A percentile compares a stretch with the other conserved stretches of the same genome.
Conservation (phyloP, 2,329 filamentous ascomycete species). For the Emericellopsis cladophorae region DNA sequence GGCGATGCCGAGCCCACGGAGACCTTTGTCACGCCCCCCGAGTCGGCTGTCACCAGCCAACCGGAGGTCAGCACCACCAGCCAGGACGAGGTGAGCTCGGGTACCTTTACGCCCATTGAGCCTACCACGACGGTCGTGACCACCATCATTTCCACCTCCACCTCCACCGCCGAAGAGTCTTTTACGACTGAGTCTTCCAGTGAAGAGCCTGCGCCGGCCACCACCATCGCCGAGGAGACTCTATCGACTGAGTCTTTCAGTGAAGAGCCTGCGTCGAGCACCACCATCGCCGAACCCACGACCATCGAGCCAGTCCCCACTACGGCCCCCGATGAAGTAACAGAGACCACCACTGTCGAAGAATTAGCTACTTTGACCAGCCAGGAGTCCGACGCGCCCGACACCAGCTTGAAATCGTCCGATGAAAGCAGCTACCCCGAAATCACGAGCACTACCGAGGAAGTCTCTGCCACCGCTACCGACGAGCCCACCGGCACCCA, state of each 20-base stretch:
- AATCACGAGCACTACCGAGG: no score
- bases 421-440: no score
- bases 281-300: not conserved
- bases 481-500: not conserved
- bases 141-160: conserved; percentile 1
- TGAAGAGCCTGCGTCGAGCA: not conserved
- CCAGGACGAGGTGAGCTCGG: conserved; percentile 11
- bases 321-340: no score
- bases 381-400: not conserved
- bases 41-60: conserved; percentile 11
- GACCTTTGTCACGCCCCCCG: conserved; percentile 5
- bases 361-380: not conserved
- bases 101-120: conserved; percentile 8
- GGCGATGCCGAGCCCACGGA: conserved; percentile 7
- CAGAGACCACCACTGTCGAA: not conserved
- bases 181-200: not conserved
- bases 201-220: not conserved
- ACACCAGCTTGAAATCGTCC: not conserved
- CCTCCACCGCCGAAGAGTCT: not conserved
- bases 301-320: not conserved
- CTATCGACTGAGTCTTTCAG: not conserved
- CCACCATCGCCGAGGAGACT: not conserved
- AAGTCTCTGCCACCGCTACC: not conserved
- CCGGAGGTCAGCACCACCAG: conserved; percentile 10
- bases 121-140: not conserved